These are phyloP conservation scores for Rhodotorula sp. DNA, from an alignment of 1,284 basidiomycete species.

Conservation along the genomic window DNA sequence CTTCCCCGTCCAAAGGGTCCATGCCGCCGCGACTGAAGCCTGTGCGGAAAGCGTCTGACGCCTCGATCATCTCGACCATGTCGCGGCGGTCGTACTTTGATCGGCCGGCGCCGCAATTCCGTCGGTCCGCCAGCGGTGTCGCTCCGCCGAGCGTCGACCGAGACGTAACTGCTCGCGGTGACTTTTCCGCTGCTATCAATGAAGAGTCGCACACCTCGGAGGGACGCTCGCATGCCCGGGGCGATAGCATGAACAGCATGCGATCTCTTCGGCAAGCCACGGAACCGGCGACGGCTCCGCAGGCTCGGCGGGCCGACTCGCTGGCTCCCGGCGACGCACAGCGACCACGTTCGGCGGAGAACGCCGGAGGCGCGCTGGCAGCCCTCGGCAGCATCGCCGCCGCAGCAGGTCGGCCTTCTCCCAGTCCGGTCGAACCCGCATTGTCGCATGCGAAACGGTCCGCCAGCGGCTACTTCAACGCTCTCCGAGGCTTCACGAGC, in stretches of 20 bases:
- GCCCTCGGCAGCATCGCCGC: conserved; percentile 29
- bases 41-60: conserved; percentile 34
- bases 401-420: conserved; percentile 1
- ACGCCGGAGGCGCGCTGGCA: conserved; percentile 20
- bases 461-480: conserved; percentile 39
- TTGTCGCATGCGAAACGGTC: conserved; percentile 28
- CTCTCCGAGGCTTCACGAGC: conserved; percentile 23
- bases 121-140: conserved; percentile 22
- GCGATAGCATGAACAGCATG: conserved; percentile 20
- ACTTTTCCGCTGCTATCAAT: conserved; percentile 18
- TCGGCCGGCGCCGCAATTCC: conserved; percentile 22
- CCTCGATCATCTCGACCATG: conserved; percentile 31
- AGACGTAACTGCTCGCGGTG: conserved; percentile 6
- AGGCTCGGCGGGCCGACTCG: neutral
- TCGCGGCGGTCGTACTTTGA: conserved; percentile 26
- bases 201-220: neutral
- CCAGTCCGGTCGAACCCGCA: neutral
- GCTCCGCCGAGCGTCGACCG: conserved; percentile 19
- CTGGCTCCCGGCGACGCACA: conserved; percentile 5
- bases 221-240: neutral
- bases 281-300: conserved; percentile 3
- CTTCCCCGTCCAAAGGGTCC: neutral
- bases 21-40: conserved; percentile 4
- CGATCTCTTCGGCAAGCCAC: conserved; percentile 12
- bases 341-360: conserved; percentile 5